Percentiles rank a stretch among this genome's conserved stretches.
These are phyloP conservation scores for Populus hybrid DNA, from an alignment of 441 rosid species.

Conservation along the genomic window DNA sequence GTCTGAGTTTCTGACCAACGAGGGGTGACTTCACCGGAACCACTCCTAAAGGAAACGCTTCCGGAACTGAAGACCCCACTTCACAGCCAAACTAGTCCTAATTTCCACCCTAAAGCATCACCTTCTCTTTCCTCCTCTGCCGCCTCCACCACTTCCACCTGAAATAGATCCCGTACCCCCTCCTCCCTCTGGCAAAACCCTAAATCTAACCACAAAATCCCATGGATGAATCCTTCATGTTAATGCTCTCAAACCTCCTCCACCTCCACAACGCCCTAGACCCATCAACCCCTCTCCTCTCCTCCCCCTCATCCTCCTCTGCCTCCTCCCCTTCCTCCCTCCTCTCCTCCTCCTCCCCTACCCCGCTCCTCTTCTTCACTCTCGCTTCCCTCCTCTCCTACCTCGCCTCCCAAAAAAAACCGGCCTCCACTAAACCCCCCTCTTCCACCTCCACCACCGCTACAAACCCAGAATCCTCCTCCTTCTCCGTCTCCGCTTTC, in stretches of 20 bases:
- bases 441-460: constrained; percentile 15
- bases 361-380: constrained; percentile 53
- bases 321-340: constrained; percentile 35
- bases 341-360: constrained; percentile 48
- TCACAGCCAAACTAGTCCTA: neutral
- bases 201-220: constrained; percentile 10
- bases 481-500: constrained; percentile 69
- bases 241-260: constrained; percentile 68
- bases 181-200: constrained; percentile 5
- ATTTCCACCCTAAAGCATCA: neutral
- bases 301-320: constrained; percentile 46
- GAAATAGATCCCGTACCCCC: neutral
- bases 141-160: neutral
- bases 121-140: neutral
- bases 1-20: neutral
- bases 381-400: constrained; percentile 70
- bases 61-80: neutral
- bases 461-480: constrained; percentile 40
- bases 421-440: constrained; percentile 23
- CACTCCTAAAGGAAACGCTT: neutral
- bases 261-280: constrained; percentile 87
- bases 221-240: constrained; percentile 62
- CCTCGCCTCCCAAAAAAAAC: constrained; percentile 48
- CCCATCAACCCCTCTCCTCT: constrained; percentile 61
- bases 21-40: neutral